Percentiles rank a stretch among this genome's conserved stretches.
Evolutionary conservation across 2,329 filamentous ascomycete species (phyloP).

Genomic region (Raffaelea arxii): DNA sequence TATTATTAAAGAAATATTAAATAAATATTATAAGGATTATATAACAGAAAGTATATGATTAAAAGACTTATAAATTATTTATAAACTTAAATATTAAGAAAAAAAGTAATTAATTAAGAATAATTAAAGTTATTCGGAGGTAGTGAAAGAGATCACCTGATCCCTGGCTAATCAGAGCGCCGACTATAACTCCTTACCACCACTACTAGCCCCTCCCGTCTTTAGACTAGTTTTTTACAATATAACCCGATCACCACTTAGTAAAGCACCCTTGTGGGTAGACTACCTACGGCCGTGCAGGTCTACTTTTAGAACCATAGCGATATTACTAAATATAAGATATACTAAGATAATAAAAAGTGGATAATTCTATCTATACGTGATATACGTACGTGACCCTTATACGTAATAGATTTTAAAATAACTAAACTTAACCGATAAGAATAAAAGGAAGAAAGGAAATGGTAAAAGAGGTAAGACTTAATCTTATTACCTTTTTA

Average conservation of each 20-base stretch:
- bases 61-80: not conserved
- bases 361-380: not conserved
- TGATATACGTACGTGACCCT: not conserved
- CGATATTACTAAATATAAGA: not conserved
- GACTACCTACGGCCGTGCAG: too few species aligned
- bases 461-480: too few species aligned
- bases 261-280: too few species aligned
- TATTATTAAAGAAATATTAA: not conserved
- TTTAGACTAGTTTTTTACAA: not conserved
- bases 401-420: not conserved
- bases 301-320: not conserved
- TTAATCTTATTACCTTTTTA: too few species aligned
- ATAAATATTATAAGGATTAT: not conserved
- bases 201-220: not conserved
- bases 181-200: not conserved
- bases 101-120: not conserved
- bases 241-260: not conserved
- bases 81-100: not conserved
- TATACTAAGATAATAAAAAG: not conserved
- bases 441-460: too few species aligned
- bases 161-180: not conserved
- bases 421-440: too few species aligned
- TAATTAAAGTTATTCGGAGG: not conserved
- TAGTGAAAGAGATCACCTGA: too few species aligned
- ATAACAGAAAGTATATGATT: not conserved